Percentiles rank a stretch among this genome's conserved stretches.
phyloP scores from a whole-genome alignment of 495 filamentous ascomycete species.

The Daldinia grandis region DNA sequence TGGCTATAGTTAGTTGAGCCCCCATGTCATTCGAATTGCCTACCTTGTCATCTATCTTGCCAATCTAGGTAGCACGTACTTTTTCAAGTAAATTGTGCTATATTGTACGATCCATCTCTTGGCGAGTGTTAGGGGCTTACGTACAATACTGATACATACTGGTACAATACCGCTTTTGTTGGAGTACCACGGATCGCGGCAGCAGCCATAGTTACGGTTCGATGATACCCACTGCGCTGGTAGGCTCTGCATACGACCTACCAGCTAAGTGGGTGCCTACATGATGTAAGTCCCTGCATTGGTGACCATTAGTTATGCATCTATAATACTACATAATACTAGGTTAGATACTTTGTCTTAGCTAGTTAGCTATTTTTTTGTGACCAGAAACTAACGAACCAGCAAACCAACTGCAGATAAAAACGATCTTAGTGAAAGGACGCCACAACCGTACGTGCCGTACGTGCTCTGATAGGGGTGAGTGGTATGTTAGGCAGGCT shows the following conservation, averaged over 20 bases:
- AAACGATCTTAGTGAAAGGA: slow-evolving; percentile 14
- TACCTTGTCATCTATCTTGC: slow-evolving; percentile 17
- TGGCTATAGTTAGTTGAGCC: slow-evolving; percentile 13
- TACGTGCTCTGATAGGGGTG: slow-evolving; percentile 6
- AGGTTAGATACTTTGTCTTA: slow-evolving; percentile 7
- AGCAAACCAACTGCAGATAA: slow-evolving; percentile 22
- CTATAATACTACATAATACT: slow-evolving; percentile 13
- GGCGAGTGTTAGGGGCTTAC: slow-evolving; percentile 8
- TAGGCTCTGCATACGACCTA: slow-evolving; percentile 24
- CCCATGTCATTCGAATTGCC: slow-evolving; percentile 7
- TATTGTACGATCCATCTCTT: slow-evolving; percentile 18
- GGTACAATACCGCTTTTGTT: slow-evolving; percentile 22
- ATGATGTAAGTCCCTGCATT: slow-evolving; percentile 39
- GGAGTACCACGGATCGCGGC: slow-evolving; percentile 26
- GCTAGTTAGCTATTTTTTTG: background rate
- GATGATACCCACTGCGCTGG: slow-evolving; percentile 27
- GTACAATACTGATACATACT: background rate
- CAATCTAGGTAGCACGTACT: background rate
- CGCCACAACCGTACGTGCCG: slow-evolving; percentile 21
- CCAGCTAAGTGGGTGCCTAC: slow-evolving; percentile 18
- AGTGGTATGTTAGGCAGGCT: slow-evolving; percentile 5
- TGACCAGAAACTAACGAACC: slow-evolving; percentile 6
- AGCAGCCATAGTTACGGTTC: slow-evolving; percentile 21
- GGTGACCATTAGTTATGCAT: slow-evolving; percentile 26
- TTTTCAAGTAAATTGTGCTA: slow-evolving; percentile 20